These are phyloP conservation scores for Diaporthe helianthi DNA, from an alignment of 2,329 filamentous ascomycete species.

Conservation along the genomic window DNA sequence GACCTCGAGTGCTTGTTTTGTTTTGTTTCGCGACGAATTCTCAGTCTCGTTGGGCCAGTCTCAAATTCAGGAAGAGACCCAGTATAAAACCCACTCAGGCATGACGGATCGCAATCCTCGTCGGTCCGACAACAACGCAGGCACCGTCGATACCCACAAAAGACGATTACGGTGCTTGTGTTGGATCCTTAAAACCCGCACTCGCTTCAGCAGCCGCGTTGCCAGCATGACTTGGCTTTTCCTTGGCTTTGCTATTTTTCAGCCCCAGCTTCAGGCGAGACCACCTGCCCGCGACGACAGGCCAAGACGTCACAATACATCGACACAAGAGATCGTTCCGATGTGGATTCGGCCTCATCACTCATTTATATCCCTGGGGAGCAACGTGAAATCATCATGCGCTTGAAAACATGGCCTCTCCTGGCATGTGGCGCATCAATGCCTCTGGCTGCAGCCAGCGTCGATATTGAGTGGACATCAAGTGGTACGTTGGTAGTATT, in stretches of 20 bases:
- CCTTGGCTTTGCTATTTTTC: conserved; percentile 31
- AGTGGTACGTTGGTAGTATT: conserved; percentile 22
- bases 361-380: neutral
- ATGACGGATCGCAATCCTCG: conserved; percentile 22
- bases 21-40: neutral
- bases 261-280: neutral
- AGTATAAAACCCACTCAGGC: conserved; percentile 18
- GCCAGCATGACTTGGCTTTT: conserved; percentile 28
- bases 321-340: neutral
- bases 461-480: conserved; percentile 33
- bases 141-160: conserved; percentile 20
- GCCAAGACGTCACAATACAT: conserved; percentile 18
- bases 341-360: conserved; percentile 12
- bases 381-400: conserved; percentile 18
- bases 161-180: conserved; percentile 19
- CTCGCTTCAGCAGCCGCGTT: conserved; percentile 9
- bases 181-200: conserved; percentile 28
- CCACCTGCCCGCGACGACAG: neutral
- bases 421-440: conserved; percentile 7
- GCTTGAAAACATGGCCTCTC: conserved; percentile 30
- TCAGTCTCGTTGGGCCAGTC: neutral
- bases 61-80: neutral
- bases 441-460: conserved; percentile 25
- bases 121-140: conserved; percentile 15
- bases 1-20: neutral